phyloP scores from a whole-genome alignment of 225 moss, liverwort and hornwort genomes.

The Ulota crispa region DNA sequence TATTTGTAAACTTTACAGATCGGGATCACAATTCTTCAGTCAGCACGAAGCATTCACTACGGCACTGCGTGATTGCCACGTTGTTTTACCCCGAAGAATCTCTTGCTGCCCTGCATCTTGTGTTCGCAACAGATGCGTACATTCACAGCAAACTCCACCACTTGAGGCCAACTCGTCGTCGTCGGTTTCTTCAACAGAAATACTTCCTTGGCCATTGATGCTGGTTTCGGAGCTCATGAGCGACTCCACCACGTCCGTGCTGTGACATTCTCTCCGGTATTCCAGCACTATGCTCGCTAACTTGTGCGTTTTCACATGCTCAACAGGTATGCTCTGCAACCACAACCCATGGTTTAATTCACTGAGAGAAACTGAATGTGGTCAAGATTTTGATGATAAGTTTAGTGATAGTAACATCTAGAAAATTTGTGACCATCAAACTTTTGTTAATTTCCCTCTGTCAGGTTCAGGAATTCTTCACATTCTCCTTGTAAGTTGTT shows the following conservation, averaged over 20 bases:
- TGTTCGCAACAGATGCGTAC: slow-evolving; percentile 34
- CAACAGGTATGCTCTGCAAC: slow-evolving; percentile 40
- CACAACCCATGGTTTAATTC: neutral
- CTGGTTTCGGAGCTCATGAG: slow-evolving; percentile 31
- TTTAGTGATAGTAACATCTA: too few species aligned
- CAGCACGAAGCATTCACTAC: neutral
- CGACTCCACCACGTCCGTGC: slow-evolving; percentile 47
- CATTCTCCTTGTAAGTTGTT: too few species aligned
- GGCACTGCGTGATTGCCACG: slow-evolving; percentile 25
- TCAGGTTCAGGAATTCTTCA: too few species aligned
- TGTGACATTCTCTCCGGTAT: slow-evolving; percentile 54
- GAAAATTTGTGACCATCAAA: too few species aligned
- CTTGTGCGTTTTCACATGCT: slow-evolving; percentile 36
- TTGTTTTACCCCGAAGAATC: slow-evolving; percentile 43
- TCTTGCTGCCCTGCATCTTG: slow-evolving; percentile 33
- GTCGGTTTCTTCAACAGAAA: neutral
- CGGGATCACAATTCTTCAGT: neutral
- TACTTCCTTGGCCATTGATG: neutral
- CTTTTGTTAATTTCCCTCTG: too few species aligned
- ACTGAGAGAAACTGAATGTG: too few species aligned
- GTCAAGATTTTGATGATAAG: too few species aligned
- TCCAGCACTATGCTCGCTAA: slow-evolving; percentile 46
- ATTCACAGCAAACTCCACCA: slow-evolving; percentile 14
- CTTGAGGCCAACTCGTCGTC: neutral
- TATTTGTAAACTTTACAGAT: neutral